phyloP scores from a whole-genome alignment of 306 rosid species.

The Canavalia ensiformis region DNA sequence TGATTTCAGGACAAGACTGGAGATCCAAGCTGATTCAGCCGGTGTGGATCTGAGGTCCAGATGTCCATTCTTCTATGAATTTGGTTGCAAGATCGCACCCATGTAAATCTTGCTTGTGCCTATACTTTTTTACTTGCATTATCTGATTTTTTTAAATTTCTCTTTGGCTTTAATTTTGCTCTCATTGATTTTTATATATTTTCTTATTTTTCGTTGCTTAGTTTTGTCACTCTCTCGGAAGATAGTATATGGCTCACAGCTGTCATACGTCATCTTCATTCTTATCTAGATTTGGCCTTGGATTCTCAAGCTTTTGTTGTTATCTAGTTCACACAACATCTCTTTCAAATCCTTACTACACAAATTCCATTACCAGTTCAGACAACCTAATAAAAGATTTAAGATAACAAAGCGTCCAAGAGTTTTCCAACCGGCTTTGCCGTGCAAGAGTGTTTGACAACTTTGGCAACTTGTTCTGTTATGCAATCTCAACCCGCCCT shows the following conservation, averaged over 20 bases:
- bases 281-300: slow-evolving; percentile 32
- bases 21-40: slow-evolving; percentile 91
- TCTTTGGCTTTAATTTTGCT: slow-evolving; percentile 27
- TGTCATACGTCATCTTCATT: background rate
- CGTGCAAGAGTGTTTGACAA: background rate
- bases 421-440: background rate
- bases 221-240: slow-evolving; percentile 32
- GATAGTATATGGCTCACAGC: slow-evolving; percentile 30
- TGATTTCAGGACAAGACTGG: slow-evolving; percentile 79
- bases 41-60: slow-evolving; percentile 85
- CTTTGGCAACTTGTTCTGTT: slow-evolving; percentile 16
- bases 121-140: slow-evolving; percentile 29
- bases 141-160: background rate
- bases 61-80: slow-evolving; percentile 86
- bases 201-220: slow-evolving; percentile 13
- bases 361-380: background rate
- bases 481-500: background rate
- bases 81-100: slow-evolving; percentile 97
- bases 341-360: slow-evolving; percentile 19
- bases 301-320: slow-evolving; percentile 22
- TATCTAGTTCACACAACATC: background rate
- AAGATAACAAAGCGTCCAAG: background rate
- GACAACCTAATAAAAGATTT: slow-evolving; percentile 20
- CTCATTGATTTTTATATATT: background rate
- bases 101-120: slow-evolving; percentile 61